Evolutionary conservation across 192 early-diverging fungal species (phyloP), one percentile per base, ranked within the genome.

Genomic region (Coemansia sp.): DNA sequence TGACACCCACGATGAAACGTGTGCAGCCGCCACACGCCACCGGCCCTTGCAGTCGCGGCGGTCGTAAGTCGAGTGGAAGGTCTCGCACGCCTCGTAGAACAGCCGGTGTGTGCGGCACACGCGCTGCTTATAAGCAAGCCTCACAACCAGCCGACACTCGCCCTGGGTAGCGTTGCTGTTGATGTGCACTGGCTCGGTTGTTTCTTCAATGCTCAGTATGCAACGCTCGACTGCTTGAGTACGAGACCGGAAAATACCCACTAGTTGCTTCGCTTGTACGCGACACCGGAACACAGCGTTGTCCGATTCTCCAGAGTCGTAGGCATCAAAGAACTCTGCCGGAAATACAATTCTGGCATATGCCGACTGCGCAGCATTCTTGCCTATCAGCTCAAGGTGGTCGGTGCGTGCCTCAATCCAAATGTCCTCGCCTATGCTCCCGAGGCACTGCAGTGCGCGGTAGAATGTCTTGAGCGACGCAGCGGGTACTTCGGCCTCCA

Each of bases 341-440:
- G 77, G 85, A 22, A 93, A 87, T 8, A 84, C 79, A 43, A 90
- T 86, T 40, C 75, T 77, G 10, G 85, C 86, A 65, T 86, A 89
- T 2, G 90, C 90, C 0, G 92, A 89, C 29, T 90, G 88, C 16
- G 92, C 86, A 9, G 89, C 80, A 70, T 91, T 93, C 67, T 90
- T 79, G 3, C 89, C 86, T n/a, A 86, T 85, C 20, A 93, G 82
- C 43, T 71, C 51, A 22, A 89, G 73, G 52, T 85, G 85, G 55
- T 86, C 76, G 6, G 82, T 70, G 34, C 78, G 77, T 16, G 89
- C 86, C 46, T 88, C 88, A 24, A 91, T 81, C 41, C 87, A 86
- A 31, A 91, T 80, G 43, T 90, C 88, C 29, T 88, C 86, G 49
- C 91, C 89, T 38, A 90, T 87, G 52, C 87, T 88, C 65, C 74